phyloP scores from a whole-genome alignment of 163 green algal species.

The Scenedesmus sp. region DNA sequence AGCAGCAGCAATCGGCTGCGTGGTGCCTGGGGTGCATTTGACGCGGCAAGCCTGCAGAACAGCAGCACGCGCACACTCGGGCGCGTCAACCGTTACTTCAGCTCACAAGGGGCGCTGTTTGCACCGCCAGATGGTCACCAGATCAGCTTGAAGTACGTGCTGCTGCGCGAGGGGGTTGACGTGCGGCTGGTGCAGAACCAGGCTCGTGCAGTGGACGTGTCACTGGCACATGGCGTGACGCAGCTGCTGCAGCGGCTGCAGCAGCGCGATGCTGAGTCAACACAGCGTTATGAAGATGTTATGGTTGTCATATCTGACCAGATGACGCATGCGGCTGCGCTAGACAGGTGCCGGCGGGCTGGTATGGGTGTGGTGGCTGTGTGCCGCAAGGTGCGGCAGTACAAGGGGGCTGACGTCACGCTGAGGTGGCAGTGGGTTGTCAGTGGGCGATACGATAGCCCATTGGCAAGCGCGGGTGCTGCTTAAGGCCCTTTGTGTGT shows the following conservation, averaged over 20 bases:
- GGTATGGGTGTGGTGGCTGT: slow-evolving; percentile 4
- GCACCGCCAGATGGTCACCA: slow-evolving; percentile 23
- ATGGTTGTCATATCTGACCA: slow-evolving; percentile 39
- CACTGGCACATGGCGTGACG: slow-evolving; percentile 9
- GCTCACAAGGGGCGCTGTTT: slow-evolving; percentile 28
- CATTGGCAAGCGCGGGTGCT: too few relatives aligned
- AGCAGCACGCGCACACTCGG: slow-evolving; percentile 47
- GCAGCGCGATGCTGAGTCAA: background rate
- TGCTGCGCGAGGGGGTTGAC: slow-evolving; percentile 49
- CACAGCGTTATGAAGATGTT: slow-evolving; percentile 10
- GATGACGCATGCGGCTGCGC: background rate
- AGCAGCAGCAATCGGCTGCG: background rate
- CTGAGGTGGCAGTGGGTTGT: slow-evolving; percentile 40
- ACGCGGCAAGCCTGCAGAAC: background rate
- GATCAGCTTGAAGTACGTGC: slow-evolving; percentile 49
- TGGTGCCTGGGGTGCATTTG: background rate
- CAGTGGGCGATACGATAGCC: slow-evolving; percentile 12
- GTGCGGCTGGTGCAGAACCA: slow-evolving; percentile 41
- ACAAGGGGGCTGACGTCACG: slow-evolving; percentile 19
- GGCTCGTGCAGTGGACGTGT: slow-evolving; percentile 1
- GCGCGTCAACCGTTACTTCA: slow-evolving; percentile 32
- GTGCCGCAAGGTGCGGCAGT: background rate
- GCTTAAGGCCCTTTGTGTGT: too few relatives aligned
- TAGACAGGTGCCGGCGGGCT: background rate
- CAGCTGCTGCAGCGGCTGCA: slow-evolving; percentile 25